Base-by-base conservation (phyloP, 352 stramenopile species). In the Hyaloperonospora brassicae region DNA sequence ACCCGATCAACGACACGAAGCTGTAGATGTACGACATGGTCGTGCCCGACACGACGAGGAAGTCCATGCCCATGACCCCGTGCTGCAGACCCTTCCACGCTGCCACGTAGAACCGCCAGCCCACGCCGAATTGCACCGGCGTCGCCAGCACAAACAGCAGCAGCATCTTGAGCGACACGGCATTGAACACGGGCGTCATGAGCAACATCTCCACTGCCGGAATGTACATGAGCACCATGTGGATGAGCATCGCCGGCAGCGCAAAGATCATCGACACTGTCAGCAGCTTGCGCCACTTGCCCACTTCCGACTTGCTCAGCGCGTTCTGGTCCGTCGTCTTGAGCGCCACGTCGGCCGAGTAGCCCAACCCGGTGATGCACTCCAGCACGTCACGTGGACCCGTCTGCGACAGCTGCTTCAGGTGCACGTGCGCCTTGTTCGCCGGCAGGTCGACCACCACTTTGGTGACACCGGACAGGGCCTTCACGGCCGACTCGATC, bases 41-140 rank as follows among this genome's bases (percentile, higher is more conserved):
- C 0, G 85, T 93, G 52, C 85, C 85, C 7, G 84, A 68, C 35
- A 91, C 82, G 27, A 95, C 84, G 27, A 95, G 55, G 50, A 94
- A 94, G 50, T 91, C 83, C 85, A 94, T 95, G n/a, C 85, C 85
- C 72, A 93, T 89, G 49, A 88, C 84, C 1, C 85, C 78, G 47
- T 93, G 85, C 59, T 87, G 72, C 11, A 93, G 35, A 10, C 84
- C 82, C 48, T 91, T 90, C 62, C 73, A 93, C 3, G 85, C 82
- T 0, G 77, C 84, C 42, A 89, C 66, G 59, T 95, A 92, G 59
- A 89, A 95, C 2, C 85, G 73, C 31, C 65, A 52, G 5, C 86
- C 86, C 1, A 93, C 77, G 24, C 75, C 72, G 61, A 95, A 95
- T 48, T 95, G 86, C 5, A 95, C 77, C 1, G 86, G 84, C 10